Percentiles rank a stretch among this genome's conserved stretches.
phyloP scores from a whole-genome alignment of 441 rosid species.

The Brassica balearica region DNA sequence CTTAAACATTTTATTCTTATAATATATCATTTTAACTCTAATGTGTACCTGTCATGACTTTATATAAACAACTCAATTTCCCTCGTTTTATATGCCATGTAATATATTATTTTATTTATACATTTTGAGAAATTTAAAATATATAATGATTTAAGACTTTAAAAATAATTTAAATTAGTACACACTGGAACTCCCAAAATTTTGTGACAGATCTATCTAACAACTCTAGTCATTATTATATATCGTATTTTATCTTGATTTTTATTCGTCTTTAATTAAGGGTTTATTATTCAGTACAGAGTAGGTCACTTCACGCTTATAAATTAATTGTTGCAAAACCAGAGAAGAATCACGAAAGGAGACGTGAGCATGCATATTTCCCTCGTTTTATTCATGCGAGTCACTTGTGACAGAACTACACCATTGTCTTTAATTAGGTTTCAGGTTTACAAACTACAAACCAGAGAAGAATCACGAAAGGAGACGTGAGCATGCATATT shows the following conservation, averaged over 20 bases:
- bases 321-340: not conserved
- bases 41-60: not conserved
- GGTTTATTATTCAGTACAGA: not conserved
- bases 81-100: not conserved
- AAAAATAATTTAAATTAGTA: too few species aligned
- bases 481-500: not conserved
- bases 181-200: too few species aligned
- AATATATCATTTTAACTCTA: not conserved
- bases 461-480: not conserved
- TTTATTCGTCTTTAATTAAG: not conserved
- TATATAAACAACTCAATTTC: not conserved
- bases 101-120: too few species aligned
- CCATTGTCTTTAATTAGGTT: too few species aligned
- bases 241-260: not conserved
- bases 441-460: too few species aligned
- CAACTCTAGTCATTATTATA: too few species aligned
- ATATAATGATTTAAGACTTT: too few species aligned
- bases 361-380: not conserved
- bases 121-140: too few species aligned
- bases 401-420: too few species aligned
- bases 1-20: not conserved
- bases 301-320: not conserved
- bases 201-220: not conserved
- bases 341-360: not conserved
- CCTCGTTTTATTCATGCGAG: too few species aligned